Evolutionary conservation across 768 basidiomycete genomes (phyloP).

Genomic region (Panus rudis): DNA sequence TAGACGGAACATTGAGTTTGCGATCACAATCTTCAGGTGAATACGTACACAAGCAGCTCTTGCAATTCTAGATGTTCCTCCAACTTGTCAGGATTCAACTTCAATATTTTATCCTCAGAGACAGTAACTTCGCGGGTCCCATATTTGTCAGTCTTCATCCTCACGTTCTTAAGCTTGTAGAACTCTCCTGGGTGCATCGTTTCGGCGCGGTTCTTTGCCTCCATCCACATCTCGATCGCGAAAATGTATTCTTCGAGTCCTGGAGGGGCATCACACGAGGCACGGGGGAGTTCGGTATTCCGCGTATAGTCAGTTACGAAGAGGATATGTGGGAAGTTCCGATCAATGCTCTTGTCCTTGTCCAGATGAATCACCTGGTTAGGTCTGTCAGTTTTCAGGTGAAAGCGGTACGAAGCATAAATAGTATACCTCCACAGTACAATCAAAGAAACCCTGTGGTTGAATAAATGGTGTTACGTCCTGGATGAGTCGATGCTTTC

Average conservation of each 20-base stretch:
- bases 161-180: slow-evolving; percentile 47
- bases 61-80: slow-evolving; percentile 32
- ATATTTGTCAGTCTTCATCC: slow-evolving; percentile 31
- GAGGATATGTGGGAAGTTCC: slow-evolving; percentile 36
- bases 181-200: slow-evolving; percentile 42
- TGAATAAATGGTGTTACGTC: slow-evolving; percentile 14
- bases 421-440: slow-evolving; percentile 40
- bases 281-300: slow-evolving; percentile 29
- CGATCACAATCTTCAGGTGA: too few species aligned
- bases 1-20: too few species aligned
- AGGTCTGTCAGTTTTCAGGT: not conserved
- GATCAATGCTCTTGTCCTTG: slow-evolving; percentile 28
- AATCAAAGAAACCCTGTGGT: slow-evolving; percentile 20
- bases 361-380: slow-evolving; percentile 43
- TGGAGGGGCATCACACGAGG: slow-evolving; percentile 40
- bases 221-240: slow-evolving; percentile 56
- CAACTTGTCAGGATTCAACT: slow-evolving; percentile 22
- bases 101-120: slow-evolving; percentile 33
- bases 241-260: slow-evolving; percentile 40
- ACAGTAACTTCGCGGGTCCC: slow-evolving; percentile 49
- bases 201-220: slow-evolving; percentile 33
- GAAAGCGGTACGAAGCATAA: not conserved
- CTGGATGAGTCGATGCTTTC: slow-evolving; percentile 16
- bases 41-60: slow-evolving; percentile 48
- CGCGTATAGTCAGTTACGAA: slow-evolving; percentile 65